Evolutionary conservation across 2,329 filamentous ascomycete genomes (phyloP).

Genomic region (Talaromyces albobiverticillius): DNA sequence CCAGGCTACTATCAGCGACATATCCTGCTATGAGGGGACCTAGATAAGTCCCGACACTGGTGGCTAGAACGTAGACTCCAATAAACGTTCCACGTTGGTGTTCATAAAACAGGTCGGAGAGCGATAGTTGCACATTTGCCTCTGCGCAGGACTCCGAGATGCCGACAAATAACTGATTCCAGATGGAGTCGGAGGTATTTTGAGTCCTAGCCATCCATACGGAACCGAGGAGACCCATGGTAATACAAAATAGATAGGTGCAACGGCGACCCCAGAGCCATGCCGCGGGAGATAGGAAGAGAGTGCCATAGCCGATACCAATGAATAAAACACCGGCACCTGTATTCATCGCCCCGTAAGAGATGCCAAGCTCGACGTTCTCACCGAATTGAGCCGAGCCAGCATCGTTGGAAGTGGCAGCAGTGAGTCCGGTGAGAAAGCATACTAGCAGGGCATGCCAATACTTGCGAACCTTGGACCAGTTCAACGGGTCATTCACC

Average conservation of each 20-base stretch:
- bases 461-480: conserved; percentile 47
- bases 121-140: conserved; percentile 55
- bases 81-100: conserved; percentile 55
- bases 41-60: conserved; percentile 55
- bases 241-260: conserved; percentile 53
- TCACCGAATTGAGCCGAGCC: conserved; percentile 52
- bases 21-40: conserved; percentile 55
- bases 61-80: conserved; percentile 56
- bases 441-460: conserved; percentile 54
- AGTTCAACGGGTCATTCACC: conserved; percentile 54
- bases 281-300: conserved; percentile 53
- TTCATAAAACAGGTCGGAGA: conserved; percentile 58
- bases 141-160: conserved; percentile 57
- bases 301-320: conserved; percentile 55
- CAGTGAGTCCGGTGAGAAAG: conserved; percentile 55
- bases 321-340: conserved; percentile 57
- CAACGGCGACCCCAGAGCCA: conserved; percentile 56
- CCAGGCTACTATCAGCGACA: conserved; percentile 45
- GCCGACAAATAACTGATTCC: conserved; percentile 57
- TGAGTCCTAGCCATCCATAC: conserved; percentile 53
- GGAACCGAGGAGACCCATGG: conserved; percentile 49
- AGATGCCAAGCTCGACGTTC: conserved; percentile 50
- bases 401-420: conserved; percentile 56
- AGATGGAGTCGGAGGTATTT: conserved; percentile 48
- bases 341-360: conserved; percentile 53